Evolutionary conservation across 2,329 filamentous ascomycete species (phyloP).

Genomic region (Stemphylium lycopersici): DNA sequence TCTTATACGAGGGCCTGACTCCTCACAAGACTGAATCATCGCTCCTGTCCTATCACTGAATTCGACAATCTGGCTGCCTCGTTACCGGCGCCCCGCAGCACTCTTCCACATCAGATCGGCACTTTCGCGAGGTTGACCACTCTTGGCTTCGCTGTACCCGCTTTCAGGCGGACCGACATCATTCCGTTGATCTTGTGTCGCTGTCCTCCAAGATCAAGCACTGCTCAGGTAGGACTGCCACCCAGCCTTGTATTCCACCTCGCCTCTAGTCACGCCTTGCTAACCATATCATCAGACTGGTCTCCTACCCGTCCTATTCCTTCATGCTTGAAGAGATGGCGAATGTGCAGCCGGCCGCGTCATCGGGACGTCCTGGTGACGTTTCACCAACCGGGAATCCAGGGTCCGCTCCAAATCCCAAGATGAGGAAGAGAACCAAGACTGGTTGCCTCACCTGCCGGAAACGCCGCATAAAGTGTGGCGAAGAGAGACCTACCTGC

Average conservation of each 20-base stretch:
- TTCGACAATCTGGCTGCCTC: slow-evolving; percentile 12
- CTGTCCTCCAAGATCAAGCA: slow-evolving; percentile 1
- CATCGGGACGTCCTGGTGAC: slow-evolving; percentile 32
- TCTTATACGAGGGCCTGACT: slow-evolving; percentile 20
- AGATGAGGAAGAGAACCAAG: slow-evolving; percentile 70
- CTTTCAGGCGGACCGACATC: slow-evolving; percentile 26
- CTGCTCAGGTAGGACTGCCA: slow-evolving; percentile 10
- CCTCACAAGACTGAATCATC: slow-evolving; percentile 17
- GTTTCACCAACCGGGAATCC: slow-evolving; percentile 35
- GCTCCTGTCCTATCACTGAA: slow-evolving; percentile 13
- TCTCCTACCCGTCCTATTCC: slow-evolving; percentile 1
- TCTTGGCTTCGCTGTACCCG: slow-evolving; percentile 34
- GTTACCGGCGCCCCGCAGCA: slow-evolving; percentile 19
- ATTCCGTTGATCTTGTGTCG: slow-evolving; percentile 25
- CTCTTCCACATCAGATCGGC: slow-evolving; percentile 35
- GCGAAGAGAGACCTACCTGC: slow-evolving; percentile 83
- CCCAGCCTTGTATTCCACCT: not conserved
- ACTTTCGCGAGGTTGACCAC: slow-evolving; percentile 35
- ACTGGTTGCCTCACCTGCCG: slow-evolving; percentile 94
- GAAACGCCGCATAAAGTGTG: slow-evolving; percentile 95
- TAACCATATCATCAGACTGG: slow-evolving; percentile 5
- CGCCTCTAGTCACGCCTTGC: not conserved
- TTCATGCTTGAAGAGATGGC: slow-evolving; percentile 25
- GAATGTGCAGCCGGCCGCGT: slow-evolving; percentile 24
- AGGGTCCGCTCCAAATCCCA: slow-evolving; percentile 31